phyloP scores from a whole-genome alignment of 108 stramenopile genomes.

The Nannochloropsis gaditana region DNA sequence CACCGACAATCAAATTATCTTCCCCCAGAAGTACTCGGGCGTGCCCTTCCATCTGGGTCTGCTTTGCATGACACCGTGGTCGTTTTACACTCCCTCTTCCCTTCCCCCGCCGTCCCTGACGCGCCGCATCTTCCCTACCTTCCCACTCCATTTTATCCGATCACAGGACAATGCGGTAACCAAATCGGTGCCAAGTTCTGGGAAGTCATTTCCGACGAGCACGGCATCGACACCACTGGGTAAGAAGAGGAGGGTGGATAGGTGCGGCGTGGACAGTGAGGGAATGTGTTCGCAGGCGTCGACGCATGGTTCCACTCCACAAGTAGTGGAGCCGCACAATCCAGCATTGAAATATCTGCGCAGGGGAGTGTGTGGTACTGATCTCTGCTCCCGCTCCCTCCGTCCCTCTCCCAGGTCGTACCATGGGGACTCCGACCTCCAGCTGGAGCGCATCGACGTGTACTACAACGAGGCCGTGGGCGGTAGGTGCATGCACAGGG shows the following conservation, averaged over 20 bases:
- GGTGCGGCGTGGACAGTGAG: not conserved
- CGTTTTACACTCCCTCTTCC: not conserved
- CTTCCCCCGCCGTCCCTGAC: not conserved
- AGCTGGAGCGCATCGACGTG: constrained; percentile 70
- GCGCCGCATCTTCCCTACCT: not conserved
- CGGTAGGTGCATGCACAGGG: too few relatives aligned
- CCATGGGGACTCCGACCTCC: constrained; percentile 67
- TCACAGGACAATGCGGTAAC: constrained; percentile 74
- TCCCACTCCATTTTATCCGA: not conserved
- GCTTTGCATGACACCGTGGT: not conserved
- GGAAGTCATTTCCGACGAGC: constrained; percentile 70
- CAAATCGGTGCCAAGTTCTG: constrained; percentile 96
- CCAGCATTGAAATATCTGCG: not conserved
- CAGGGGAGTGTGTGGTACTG: not conserved
- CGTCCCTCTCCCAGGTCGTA: not conserved
- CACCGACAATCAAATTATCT: not conserved
- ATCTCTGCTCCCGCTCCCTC: not conserved
- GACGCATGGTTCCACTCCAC: not conserved
- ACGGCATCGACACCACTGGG: constrained; percentile 60
- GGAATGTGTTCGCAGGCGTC: not conserved
- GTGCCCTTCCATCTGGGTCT: not conserved
- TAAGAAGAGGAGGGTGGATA: not conserved
- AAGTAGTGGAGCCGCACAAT: not conserved
- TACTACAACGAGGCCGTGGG: constrained; percentile 66
- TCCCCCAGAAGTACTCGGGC: not conserved